Conservation (phyloP, 495 filamentous ascomycete genomes). For the Aspergillus saccharolyticus region DNA sequence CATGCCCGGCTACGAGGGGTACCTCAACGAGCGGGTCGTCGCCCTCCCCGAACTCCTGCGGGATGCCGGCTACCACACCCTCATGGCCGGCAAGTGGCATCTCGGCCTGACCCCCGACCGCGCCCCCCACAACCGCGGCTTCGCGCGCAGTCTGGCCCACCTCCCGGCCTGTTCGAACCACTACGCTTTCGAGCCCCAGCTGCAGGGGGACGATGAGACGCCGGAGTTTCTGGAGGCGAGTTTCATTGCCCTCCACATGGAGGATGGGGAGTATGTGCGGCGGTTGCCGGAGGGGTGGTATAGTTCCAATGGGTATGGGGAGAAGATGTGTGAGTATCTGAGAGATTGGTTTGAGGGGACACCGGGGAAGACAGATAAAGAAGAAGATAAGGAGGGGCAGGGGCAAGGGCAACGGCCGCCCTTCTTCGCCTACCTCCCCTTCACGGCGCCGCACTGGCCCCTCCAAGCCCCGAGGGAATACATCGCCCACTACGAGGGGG, state of each 20-base stretch:
- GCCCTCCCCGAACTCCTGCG: conserved; percentile 57
- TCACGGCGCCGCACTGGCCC: conserved; percentile 59
- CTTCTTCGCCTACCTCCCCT: conserved; percentile 58
- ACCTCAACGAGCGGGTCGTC: conserved; percentile 58
- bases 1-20: conserved; percentile 65
- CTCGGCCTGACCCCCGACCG: conserved; percentile 43
- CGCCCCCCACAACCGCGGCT: conserved; percentile 39
- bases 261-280: conserved; percentile 52
- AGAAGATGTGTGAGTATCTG: conserved; percentile 50
- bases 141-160: conserved; percentile 45
- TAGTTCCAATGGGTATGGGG: conserved; percentile 49
- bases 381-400: conserved; percentile 21
- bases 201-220: conserved; percentile 38
- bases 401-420: conserved; percentile 26
- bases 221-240: conserved; percentile 49
- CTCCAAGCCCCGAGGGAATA: conserved; percentile 51
- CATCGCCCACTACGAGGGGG: conserved; percentile 49
- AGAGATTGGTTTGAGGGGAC: conserved; percentile 46
- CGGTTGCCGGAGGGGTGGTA: conserved; percentile 54
- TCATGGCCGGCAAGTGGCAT: conserved; percentile 61
- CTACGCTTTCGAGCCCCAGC: conserved; percentile 55
- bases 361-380: no score
- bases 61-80: conserved; percentile 57
- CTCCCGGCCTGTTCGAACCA: conserved; percentile 58
- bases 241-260: conserved; percentile 54